These are phyloP conservation scores for Amphicarpaea edgeworthii DNA, from an alignment of 306 rosid genomes.

Conservation along the genomic window DNA sequence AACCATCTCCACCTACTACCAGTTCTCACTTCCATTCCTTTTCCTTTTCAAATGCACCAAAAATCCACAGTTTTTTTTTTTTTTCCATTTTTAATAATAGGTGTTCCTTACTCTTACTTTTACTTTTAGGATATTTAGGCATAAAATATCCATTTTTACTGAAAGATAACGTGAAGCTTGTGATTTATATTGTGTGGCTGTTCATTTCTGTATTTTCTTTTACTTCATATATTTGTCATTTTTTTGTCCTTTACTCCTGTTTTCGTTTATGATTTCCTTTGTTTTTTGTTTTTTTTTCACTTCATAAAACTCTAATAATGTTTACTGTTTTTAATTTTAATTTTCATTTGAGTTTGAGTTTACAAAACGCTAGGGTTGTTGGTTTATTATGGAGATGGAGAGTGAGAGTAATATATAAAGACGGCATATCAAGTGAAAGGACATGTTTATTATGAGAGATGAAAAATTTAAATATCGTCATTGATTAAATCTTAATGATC, in stretches of 20 bases:
- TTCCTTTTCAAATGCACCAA: not conserved
- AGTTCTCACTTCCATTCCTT: not conserved
- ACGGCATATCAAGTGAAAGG: too few relatives aligned
- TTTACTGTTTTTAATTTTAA: too few relatives aligned
- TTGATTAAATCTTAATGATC: too few relatives aligned
- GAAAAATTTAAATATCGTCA: too few relatives aligned
- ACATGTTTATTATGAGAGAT: too few relatives aligned
- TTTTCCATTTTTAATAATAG: not conserved
- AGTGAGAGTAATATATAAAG: too few relatives aligned
- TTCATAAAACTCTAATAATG: not conserved
- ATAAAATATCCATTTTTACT: not conserved
- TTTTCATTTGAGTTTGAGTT: too few relatives aligned
- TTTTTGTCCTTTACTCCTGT: not conserved
- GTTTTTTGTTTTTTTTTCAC: not conserved
- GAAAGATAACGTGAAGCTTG: not conserved
- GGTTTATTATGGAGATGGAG: too few relatives aligned
- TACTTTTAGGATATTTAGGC: not conserved
- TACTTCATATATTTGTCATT: not conserved
- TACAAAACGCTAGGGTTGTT: too few relatives aligned
- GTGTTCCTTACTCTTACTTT: not conserved
- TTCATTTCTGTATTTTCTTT: not conserved
- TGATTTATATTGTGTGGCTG: not conserved
- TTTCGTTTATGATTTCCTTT: not conserved
- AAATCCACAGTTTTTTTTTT: not conserved
- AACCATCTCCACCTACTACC: not conserved